Conservation (phyloP, 345 rosid genomes). For the Pistacia integerrima region DNA sequence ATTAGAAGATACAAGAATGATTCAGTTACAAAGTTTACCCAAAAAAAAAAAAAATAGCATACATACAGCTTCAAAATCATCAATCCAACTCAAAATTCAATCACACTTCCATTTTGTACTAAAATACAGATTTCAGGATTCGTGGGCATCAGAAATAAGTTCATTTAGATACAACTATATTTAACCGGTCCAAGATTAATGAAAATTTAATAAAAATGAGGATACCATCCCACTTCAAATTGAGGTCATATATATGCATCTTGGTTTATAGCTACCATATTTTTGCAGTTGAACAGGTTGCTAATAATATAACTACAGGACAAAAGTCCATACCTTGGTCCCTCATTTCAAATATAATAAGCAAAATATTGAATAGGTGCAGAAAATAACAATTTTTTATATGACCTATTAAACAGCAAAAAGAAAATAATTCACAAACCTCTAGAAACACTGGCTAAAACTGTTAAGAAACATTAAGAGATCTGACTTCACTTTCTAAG, state of each 20-base stretch:
- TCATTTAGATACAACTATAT: neutral
- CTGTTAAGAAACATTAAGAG: neutral
- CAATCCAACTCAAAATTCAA: neutral
- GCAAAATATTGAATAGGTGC: neutral
- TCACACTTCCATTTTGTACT: neutral
- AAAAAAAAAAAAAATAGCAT: neutral
- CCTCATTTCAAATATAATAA: neutral
- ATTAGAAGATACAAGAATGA: constrained; percentile 31
- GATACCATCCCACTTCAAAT: neutral
- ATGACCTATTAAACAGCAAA: too few relatives aligned
- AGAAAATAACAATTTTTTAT: neutral
- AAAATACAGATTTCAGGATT: neutral
- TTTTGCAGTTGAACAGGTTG: neutral
- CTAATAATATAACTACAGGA: neutral
- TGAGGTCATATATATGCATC: neutral
- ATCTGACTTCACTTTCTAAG: neutral
- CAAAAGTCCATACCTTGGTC: neutral
- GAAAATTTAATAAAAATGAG: neutral
- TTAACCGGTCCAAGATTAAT: neutral
- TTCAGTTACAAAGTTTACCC: constrained; percentile 1
- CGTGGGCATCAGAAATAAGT: neutral
- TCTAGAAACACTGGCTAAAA: neutral
- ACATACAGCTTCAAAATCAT: constrained; percentile 1
- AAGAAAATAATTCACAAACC: neutral
- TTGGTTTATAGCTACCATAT: neutral